Conservation (phyloP, 768 basidiomycete genomes). For the Podaxis sp. region DNA sequence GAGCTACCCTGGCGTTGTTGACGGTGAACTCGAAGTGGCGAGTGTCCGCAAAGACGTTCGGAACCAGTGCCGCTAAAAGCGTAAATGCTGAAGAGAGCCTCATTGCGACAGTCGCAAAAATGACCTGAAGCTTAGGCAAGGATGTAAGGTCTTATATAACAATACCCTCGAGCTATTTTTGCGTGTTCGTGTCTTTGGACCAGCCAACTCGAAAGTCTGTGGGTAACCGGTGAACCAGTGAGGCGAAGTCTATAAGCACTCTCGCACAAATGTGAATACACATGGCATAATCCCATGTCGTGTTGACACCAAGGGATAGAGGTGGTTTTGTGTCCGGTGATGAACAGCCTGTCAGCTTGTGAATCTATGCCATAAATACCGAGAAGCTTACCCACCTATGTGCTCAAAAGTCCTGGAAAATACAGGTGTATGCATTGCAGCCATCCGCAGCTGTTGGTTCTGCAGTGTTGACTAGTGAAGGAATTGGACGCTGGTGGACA, state of each 20-base stretch:
- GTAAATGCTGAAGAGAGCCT: slow-evolving; percentile 3
- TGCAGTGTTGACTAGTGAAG: not conserved
- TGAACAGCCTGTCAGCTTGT: slow-evolving; percentile 2
- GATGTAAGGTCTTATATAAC: not conserved
- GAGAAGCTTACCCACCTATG: slow-evolving; percentile 4
- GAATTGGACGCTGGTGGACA: not conserved
- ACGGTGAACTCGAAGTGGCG: slow-evolving; percentile 29
- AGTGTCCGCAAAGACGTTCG: not conserved
- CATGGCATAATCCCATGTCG: slow-evolving; percentile 4
- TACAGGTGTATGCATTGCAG: not conserved
- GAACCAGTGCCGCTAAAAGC: not conserved
- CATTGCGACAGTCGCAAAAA: not conserved
- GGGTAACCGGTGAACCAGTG: not conserved
- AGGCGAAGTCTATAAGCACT: not conserved
- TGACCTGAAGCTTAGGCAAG: not conserved
- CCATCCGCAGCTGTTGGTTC: not conserved
- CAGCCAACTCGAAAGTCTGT: not conserved
- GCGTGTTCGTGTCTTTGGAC: not conserved
- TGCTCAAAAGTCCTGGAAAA: not conserved
- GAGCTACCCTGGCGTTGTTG: slow-evolving; percentile 41
- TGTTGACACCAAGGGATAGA: not conserved
- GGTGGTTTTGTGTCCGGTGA: not conserved
- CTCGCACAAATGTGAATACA: slow-evolving; percentile 6
- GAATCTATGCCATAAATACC: slow-evolving; percentile 3
- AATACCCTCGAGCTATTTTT: slow-evolving; percentile 1